These are phyloP conservation scores for Eucalyptus globulus DNA, from an alignment of 345 rosid genomes.

Conservation along the genomic window DNA sequence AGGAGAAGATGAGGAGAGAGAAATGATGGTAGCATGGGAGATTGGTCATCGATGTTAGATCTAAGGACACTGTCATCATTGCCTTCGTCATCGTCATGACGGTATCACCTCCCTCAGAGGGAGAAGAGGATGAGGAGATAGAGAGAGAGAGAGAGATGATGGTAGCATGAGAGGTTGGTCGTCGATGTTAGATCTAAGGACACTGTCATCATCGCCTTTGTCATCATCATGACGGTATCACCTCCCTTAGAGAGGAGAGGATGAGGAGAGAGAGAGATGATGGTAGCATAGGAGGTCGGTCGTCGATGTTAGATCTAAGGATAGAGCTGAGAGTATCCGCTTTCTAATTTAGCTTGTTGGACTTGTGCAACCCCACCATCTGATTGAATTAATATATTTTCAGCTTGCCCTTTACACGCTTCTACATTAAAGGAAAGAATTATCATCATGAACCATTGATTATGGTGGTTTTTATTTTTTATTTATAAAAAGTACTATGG, in stretches of 20 bases:
- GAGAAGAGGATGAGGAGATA: background rate
- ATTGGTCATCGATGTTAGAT: too few species aligned
- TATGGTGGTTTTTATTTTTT: background rate
- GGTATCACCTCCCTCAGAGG: background rate
- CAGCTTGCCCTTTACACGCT: background rate
- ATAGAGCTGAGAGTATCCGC: background rate
- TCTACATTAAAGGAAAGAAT: background rate
- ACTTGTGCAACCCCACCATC: background rate
- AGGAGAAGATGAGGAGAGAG: too few species aligned
- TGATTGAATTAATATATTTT: background rate
- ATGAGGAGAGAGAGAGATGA: background rate
- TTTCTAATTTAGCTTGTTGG: background rate
- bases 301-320: background rate
- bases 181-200: background rate
- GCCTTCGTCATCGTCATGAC: background rate
- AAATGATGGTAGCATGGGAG: too few species aligned
- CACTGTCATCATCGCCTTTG: rapidly evolving
- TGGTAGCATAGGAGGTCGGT: background rate
- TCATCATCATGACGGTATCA: background rate
- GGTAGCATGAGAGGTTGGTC: rapidly evolving
- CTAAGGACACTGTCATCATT: too few species aligned
- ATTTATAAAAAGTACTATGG: background rate
- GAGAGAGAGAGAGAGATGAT: background rate
- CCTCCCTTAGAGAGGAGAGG: background rate
- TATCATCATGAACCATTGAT: background rate